Evolutionary conservation across 2,329 filamentous ascomycete species (phyloP).

Genomic region (Aspergillus japonicus): DNA sequence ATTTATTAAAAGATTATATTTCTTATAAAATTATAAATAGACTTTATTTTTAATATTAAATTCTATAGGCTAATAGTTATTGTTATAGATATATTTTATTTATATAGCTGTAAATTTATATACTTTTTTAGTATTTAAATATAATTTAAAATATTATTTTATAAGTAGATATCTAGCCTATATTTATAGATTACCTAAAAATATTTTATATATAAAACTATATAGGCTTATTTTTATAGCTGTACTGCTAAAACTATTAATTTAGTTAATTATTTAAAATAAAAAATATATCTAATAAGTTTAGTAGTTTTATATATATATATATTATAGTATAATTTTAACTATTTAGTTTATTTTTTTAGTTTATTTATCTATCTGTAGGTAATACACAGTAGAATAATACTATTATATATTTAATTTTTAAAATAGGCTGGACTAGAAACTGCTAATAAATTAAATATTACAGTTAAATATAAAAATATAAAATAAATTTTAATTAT

Average conservation of each 20-base stretch:
- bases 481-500: not conserved
- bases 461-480: not conserved
- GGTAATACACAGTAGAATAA: not conserved
- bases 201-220: not conserved
- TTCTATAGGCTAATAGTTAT: not conserved
- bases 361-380: not conserved
- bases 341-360: not conserved
- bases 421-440: not conserved
- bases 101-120: not conserved
- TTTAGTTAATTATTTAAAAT: not conserved
- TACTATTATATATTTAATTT: not conserved
- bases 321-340: not conserved
- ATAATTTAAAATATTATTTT: too few relatives aligned
- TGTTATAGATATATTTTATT: not conserved
- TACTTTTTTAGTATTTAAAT: not conserved
- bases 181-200: not conserved
- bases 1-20: too few relatives aligned
- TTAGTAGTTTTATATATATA: not conserved
- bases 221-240: not conserved
- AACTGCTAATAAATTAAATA: not conserved
- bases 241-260: not conserved
- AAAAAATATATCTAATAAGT: not conserved
- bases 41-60: too few relatives aligned
- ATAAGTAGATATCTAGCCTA: too few relatives aligned
- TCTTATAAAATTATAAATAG: too few relatives aligned